phyloP scores from a whole-genome alignment of 1,284 basidiomycete species.

The Ceratobasidium papillatum region DNA sequence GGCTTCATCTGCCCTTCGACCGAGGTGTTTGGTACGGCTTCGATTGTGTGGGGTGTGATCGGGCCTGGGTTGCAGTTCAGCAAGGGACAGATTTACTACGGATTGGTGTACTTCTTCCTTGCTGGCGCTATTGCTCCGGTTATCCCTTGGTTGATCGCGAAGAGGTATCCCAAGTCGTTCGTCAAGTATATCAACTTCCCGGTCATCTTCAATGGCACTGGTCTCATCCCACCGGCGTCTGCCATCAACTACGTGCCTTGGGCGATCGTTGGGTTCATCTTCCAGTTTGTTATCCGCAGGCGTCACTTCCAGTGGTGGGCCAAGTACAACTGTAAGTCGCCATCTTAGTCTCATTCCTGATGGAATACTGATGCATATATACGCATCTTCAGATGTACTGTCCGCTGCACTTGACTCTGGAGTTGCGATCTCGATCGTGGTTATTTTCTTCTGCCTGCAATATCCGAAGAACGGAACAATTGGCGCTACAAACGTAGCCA shows the following conservation, averaged over 20 bases:
- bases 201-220: slow-evolving; percentile 59
- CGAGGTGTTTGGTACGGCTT: slow-evolving; percentile 54
- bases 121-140: slow-evolving; percentile 58
- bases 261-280: slow-evolving; percentile 68
- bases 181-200: slow-evolving; percentile 61
- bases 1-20: slow-evolving; percentile 55
- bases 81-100: slow-evolving; percentile 54
- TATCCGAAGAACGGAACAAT: slow-evolving; percentile 71
- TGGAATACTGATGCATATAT: slow-evolving; percentile 31
- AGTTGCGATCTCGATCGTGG: slow-evolving; percentile 64
- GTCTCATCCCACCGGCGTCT: slow-evolving; percentile 60
- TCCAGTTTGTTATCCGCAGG: slow-evolving; percentile 67
- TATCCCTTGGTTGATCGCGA: slow-evolving; percentile 55
- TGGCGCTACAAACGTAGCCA: slow-evolving; percentile 61
- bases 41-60: slow-evolving; percentile 60
- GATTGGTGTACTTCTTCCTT: slow-evolving; percentile 60
- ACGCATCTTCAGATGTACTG: slow-evolving; percentile 56
- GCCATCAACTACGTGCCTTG: slow-evolving; percentile 64
- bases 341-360: slow-evolving; percentile 13
- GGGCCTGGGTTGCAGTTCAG: slow-evolving; percentile 57
- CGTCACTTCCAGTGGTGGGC: slow-evolving; percentile 74
- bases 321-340: slow-evolving; percentile 66
- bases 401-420: slow-evolving; percentile 68
- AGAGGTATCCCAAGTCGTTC: slow-evolving; percentile 57
- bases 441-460: slow-evolving; percentile 74